Evolutionary conservation across 257 asterid genomes (phyloP).

Genomic region (Dorcoceras hygrometricum): DNA sequence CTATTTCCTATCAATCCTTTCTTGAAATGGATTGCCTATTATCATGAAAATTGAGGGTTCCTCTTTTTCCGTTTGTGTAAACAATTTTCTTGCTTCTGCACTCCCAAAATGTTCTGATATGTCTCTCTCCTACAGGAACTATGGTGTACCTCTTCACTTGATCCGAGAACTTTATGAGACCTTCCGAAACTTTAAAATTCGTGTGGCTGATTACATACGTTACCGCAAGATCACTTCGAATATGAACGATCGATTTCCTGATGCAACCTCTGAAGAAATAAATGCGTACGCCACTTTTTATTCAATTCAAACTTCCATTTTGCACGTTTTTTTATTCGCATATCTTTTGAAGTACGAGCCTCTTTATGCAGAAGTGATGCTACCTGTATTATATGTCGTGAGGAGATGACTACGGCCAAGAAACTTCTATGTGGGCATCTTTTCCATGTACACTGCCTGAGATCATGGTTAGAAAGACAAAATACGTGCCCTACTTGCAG

Average conservation of each 20-base stretch:
- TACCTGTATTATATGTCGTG: slow-evolving; percentile 95
- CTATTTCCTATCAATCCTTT: slow-evolving; percentile 8
- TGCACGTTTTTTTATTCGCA: slow-evolving; percentile 22
- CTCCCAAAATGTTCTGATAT: background rate
- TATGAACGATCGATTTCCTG: slow-evolving; percentile 94
- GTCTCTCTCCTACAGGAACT: slow-evolving; percentile 50
- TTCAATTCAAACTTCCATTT: slow-evolving; percentile 13
- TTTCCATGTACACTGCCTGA: slow-evolving; percentile 92
- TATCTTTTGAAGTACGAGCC: slow-evolving; percentile 9
- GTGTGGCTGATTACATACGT: slow-evolving; percentile 90
- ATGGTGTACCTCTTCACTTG: slow-evolving; percentile 95
- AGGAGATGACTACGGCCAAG: slow-evolving; percentile 95
- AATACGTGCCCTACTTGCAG: slow-evolving; percentile 97
- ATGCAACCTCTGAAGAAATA: slow-evolving; percentile 93
- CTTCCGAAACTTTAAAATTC: slow-evolving; percentile 81
- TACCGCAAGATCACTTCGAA: slow-evolving; percentile 90
- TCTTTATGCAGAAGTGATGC: slow-evolving; percentile 63
- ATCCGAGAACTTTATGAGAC: slow-evolving; percentile 96
- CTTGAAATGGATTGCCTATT: background rate
- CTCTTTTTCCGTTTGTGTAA: too few species aligned
- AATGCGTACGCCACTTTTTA: slow-evolving; percentile 46
- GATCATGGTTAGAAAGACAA: slow-evolving; percentile 95
- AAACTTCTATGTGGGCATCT: slow-evolving; percentile 91
- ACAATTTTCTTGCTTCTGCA: background rate
- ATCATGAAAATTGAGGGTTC: background rate